phyloP scores from a whole-genome alignment of 768 basidiomycete species.

The Rhodotorula toruloides region DNA sequence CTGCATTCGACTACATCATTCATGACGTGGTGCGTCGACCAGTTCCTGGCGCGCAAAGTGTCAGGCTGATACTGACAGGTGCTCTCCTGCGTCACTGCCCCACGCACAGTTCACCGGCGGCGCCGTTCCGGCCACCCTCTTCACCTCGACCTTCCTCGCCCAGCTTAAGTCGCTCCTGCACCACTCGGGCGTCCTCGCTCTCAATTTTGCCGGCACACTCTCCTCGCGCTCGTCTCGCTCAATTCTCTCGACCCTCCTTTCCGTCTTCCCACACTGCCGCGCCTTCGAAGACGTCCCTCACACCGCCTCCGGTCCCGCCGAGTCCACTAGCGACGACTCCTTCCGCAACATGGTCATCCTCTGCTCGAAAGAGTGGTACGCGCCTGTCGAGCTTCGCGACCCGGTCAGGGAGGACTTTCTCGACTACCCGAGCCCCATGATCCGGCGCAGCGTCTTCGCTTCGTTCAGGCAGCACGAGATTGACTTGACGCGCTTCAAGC shows the following conservation, averaged over 20 bases:
- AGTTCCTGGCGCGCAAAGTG: not conserved
- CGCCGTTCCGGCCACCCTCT: conserved; percentile 77
- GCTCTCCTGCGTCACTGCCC: conserved; percentile 42
- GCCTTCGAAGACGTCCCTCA: conserved; percentile 68
- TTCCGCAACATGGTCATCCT: conserved; percentile 35
- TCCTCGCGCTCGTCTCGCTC: conserved; percentile 60
- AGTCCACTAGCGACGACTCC: conserved; percentile 56
- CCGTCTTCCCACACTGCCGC: conserved; percentile 71
- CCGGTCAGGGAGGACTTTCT: conserved; percentile 21
- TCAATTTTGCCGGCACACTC: conserved; percentile 78
- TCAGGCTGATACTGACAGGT: too few species aligned
- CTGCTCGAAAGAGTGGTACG: conserved; percentile 10
- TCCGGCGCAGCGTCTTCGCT: conserved; percentile 8
- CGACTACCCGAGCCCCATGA: not conserved
- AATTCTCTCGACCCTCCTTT: conserved; percentile 64
- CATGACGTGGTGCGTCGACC: conserved; percentile 43
- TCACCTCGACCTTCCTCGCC: conserved; percentile 76
- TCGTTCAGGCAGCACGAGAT: conserved; percentile 10
- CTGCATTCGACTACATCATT: conserved; percentile 1
- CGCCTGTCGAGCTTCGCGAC: conserved; percentile 17
- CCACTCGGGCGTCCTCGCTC: conserved; percentile 68
- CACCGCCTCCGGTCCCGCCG: conserved; percentile 53
- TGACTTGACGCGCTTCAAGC: conserved; percentile 3
- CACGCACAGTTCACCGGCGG: conserved; percentile 96
- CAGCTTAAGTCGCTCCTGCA: conserved; percentile 62